Evolutionary conservation across 164 flowering plant genomes (phyloP).

Genomic region (Cinnamomum micranthum): DNA sequence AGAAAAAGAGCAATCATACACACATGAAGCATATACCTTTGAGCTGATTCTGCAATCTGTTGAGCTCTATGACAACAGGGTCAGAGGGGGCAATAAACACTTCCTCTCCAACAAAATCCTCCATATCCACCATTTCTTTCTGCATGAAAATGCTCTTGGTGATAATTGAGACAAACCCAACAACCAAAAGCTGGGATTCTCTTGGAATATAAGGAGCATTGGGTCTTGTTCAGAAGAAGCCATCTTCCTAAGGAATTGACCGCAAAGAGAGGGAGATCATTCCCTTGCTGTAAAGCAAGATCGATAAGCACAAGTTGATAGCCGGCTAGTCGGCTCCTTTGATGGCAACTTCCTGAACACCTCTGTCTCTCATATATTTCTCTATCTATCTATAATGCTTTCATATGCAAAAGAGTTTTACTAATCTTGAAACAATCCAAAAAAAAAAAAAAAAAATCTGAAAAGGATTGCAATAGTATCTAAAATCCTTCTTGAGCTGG

Average conservation of each 20-base stretch:
- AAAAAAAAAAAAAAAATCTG: not conserved
- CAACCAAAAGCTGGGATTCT: constrained; percentile 6
- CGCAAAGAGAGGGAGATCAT: constrained; percentile 45
- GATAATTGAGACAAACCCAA: constrained; percentile 10
- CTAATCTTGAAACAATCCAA: too few relatives aligned
- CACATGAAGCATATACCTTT: constrained; percentile 41
- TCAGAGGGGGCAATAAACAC: constrained; percentile 40
- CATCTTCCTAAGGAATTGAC: constrained; percentile 47
- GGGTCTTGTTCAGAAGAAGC: constrained; percentile 23
- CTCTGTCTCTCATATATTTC: constrained; percentile 4
- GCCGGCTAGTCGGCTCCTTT: constrained; percentile 50
- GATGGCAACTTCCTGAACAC: constrained; percentile 30
- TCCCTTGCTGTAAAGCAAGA: constrained; percentile 45
- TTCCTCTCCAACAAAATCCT: constrained; percentile 32
- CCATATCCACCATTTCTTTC: constrained; percentile 35
- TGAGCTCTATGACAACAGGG: constrained; percentile 69
- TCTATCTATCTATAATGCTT: not conserved
- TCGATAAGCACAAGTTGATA: constrained; percentile 11
- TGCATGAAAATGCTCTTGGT: constrained; percentile 7
- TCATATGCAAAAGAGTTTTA: too few relatives aligned
- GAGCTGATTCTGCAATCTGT: constrained; percentile 68
- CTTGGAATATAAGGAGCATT: constrained; percentile 10
- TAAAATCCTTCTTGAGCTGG: not conserved
- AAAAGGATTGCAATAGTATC: not conserved
- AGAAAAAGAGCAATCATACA: not conserved